Conservation (phyloP, 306 rosid genomes). For the Corylus avellana region DNA sequence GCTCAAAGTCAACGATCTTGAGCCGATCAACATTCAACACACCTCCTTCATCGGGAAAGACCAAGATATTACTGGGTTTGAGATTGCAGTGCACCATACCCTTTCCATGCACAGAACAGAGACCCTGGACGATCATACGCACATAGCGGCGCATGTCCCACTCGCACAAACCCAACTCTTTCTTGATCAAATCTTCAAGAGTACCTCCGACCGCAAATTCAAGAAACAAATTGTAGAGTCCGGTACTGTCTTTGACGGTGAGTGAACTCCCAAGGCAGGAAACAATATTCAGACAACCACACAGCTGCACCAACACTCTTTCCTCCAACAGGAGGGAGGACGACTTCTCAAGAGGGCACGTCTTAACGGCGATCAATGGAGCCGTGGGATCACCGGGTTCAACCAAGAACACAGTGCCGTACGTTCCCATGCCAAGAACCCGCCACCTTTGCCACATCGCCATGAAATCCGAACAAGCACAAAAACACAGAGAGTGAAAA, state of each 20-base stretch:
- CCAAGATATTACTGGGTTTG: conserved; percentile 6
- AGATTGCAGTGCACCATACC: conserved; percentile 7
- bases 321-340: not conserved
- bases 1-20: conserved; percentile 12
- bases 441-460: not conserved
- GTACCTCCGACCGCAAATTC: conserved; percentile 4
- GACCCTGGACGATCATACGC: not conserved
- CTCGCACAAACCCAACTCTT: not conserved
- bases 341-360: not conserved
- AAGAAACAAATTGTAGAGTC: not conserved
- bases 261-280: not conserved
- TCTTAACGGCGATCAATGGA: not conserved
- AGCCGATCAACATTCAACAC: not conserved
- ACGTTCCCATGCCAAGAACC: not conserved
- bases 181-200: not conserved
- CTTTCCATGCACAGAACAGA: not conserved
- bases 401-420: not conserved
- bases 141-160: not conserved
- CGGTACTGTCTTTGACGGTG: not conserved
- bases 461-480: not conserved
- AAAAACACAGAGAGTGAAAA: too few species aligned
- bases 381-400: not conserved
- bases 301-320: not conserved
- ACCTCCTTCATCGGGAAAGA: not conserved
- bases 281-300: not conserved